Conservation (phyloP, 805 yeast genomes). For the Nematodospora valgi region DNA sequence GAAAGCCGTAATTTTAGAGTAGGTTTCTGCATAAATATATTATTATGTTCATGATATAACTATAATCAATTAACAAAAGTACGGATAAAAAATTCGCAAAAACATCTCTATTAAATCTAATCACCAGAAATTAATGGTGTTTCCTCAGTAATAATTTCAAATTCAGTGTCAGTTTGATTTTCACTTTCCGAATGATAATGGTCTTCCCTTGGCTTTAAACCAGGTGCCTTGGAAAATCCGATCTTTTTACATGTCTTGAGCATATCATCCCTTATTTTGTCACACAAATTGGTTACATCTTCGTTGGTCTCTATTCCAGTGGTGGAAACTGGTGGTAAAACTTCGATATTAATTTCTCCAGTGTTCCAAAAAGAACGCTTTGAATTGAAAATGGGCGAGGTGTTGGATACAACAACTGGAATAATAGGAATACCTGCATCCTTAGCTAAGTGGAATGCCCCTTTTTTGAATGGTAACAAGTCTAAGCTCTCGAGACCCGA, state of each 20-base stretch:
- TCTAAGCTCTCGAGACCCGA: slow-evolving; percentile 68
- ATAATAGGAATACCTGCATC: slow-evolving; percentile 87
- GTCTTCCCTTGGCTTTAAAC: slow-evolving; percentile 7
- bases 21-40: slow-evolving; percentile 4
- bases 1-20: slow-evolving; percentile 36
- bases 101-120: slow-evolving; percentile 1
- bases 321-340: slow-evolving; percentile 78
- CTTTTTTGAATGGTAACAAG: slow-evolving; percentile 88
- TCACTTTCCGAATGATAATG: slow-evolving; percentile 11
- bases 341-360: slow-evolving; percentile 76
- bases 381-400: slow-evolving; percentile 66
- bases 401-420: slow-evolving; percentile 85
- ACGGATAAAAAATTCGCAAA: neutral
- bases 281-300: slow-evolving; percentile 62
- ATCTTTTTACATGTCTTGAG: slow-evolving; percentile 30
- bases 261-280: slow-evolving; percentile 61
- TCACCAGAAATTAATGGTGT: slow-evolving; percentile 21
- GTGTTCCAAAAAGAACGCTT: slow-evolving; percentile 60
- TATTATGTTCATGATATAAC: neutral
- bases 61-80: neutral
- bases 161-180: slow-evolving; percentile 11
- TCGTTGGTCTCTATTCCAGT: slow-evolving; percentile 60
- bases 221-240: slow-evolving; percentile 37
- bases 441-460: slow-evolving; percentile 96
- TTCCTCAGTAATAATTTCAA: slow-evolving; percentile 17